Evolutionary conservation across 2,329 filamentous ascomycete genomes (phyloP), one percentile per base, ranked within the genome.

Genomic region (Pseudocercospora crystallina): DNA sequence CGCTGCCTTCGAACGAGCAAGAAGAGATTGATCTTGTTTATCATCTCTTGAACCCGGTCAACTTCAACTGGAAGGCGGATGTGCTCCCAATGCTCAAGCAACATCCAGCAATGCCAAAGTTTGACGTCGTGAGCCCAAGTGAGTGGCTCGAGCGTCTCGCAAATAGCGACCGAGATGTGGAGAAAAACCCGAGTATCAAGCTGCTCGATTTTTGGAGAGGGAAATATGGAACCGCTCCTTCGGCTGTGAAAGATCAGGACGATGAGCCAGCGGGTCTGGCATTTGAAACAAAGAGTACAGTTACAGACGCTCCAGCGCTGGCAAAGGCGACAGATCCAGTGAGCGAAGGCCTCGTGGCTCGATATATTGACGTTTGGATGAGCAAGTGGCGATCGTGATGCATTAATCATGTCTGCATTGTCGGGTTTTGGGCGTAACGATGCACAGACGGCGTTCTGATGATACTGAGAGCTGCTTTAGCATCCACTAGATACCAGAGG

Each of bases 61-160:
- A 66, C 1, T 77, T 82, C 56, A 68, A 75, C 34, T 83, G 79
- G 78, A 79, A 76, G 0, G 50, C 69, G 0, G 76, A 81, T 43
- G 63, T 84, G 2, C 71, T 84, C 0, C 80, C 80, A 2, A 71
- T 73, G 3, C 65, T 84, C 5, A 65, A 62, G n/a, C 59, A 64
- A 0, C 40, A 43, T 33, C 40, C 40, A 2, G 71, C 74, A 0
- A 77, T 77, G 0, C 60, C 81, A 5, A 51, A 68, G 12, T 79
- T 79, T 41, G 65, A 73, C n/a, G 61, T 69, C 5, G 72, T 81
- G 1, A 53, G 70, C 2, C 67, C 73, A 35, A 63, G 66, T 8
- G 71, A 77, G 45, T 80, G 77, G 77, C 62, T 80, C 13, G 54
- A 65, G 5, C 64, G 70, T 2, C 58, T 82, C 9, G 68, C 74